Percentiles rank a stretch among this genome's conserved stretches.
These are phyloP conservation scores for Lodderomyces oxycetoniae DNA, from an alignment of 1,139 yeast species.

Conservation along the genomic window DNA sequence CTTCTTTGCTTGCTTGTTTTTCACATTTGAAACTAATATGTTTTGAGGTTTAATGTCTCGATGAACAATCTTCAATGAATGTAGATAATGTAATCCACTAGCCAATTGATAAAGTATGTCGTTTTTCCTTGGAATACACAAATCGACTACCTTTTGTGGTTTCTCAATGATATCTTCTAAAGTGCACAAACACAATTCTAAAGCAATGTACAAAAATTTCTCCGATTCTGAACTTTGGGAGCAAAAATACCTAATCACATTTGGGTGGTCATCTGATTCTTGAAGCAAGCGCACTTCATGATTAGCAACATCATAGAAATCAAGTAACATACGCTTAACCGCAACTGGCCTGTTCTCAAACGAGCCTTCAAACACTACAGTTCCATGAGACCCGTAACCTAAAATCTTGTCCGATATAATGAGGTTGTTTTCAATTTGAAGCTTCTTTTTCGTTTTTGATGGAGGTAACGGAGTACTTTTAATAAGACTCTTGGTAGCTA, in stretches of 20 bases:
- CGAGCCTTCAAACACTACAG: constrained; percentile 85
- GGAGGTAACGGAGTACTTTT: constrained; percentile 18
- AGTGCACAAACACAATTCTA: constrained; percentile 86
- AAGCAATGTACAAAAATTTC: constrained; percentile 83
- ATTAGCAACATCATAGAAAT: constrained; percentile 92
- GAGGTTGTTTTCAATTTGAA: constrained; percentile 50
- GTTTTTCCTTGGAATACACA: constrained; percentile 22
- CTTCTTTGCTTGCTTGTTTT: constrained; percentile 11
- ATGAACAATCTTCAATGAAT: constrained; percentile 87
- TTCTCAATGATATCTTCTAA: constrained; percentile 78
- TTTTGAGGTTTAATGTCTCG: constrained; percentile 96
- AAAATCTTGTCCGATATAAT: constrained; percentile 66
- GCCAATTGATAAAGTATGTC: constrained; percentile 73
- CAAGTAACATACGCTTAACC: constrained; percentile 87
- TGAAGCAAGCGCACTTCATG: constrained; percentile 85
- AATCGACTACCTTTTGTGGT: constrained; percentile 34
- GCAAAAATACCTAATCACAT: constrained; percentile 88
- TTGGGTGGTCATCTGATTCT: constrained; percentile 95
- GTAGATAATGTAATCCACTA: constrained; percentile 81
- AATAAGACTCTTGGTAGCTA: constrained; percentile 28
- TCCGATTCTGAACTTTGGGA: constrained; percentile 73
- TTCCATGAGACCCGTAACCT: constrained; percentile 97
- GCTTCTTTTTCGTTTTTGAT: constrained; percentile 24
- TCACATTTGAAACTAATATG: constrained; percentile 74
- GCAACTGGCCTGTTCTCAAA: constrained; percentile 95